Percentiles rank a stretch among this genome's conserved stretches.
These are phyloP conservation scores for Micromonas pusilla DNA, from an alignment of 139 green algal genomes.

Conservation along the genomic window DNA sequence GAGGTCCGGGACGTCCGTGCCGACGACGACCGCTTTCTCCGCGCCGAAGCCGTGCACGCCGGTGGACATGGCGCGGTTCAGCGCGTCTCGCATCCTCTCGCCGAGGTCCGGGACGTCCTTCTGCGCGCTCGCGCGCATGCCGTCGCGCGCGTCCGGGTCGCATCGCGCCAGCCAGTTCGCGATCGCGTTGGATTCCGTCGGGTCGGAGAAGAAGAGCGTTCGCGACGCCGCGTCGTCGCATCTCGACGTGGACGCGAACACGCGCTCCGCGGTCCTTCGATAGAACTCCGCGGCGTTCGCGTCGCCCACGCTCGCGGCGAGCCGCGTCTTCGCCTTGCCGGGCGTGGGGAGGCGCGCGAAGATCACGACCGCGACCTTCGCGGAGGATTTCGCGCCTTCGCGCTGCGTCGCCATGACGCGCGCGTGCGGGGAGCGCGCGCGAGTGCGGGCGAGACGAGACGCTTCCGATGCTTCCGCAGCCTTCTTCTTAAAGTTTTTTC, in stretches of 20 bases:
- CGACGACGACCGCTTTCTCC: background rate
- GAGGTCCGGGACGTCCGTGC: background rate
- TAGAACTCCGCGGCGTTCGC: background rate
- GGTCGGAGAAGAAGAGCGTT: background rate
- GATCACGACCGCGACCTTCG: background rate
- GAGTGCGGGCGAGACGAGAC: too few relatives aligned
- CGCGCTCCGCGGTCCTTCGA: background rate
- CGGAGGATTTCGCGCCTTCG: conserved; percentile 1
- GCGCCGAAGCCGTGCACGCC: background rate
- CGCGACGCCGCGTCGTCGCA: background rate
- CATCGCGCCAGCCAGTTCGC: background rate
- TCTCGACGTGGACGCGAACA: background rate
- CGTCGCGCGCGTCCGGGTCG: background rate
- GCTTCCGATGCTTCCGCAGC: too few relatives aligned
- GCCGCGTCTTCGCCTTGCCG: conserved; percentile 1
- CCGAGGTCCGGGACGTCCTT: background rate
- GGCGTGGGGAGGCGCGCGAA: conserved; percentile 1
- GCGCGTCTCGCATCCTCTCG: background rate
- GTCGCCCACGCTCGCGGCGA: background rate
- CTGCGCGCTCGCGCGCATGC: background rate
- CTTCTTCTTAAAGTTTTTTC: too few relatives aligned
- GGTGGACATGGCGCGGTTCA: background rate
- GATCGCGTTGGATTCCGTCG: background rate
- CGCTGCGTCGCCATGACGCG: background rate
- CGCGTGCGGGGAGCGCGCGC: too few relatives aligned